These are phyloP conservation scores for Blastocystis hominis DNA, from an alignment of 352 stramenopile genomes.

Conservation along the genomic window DNA sequence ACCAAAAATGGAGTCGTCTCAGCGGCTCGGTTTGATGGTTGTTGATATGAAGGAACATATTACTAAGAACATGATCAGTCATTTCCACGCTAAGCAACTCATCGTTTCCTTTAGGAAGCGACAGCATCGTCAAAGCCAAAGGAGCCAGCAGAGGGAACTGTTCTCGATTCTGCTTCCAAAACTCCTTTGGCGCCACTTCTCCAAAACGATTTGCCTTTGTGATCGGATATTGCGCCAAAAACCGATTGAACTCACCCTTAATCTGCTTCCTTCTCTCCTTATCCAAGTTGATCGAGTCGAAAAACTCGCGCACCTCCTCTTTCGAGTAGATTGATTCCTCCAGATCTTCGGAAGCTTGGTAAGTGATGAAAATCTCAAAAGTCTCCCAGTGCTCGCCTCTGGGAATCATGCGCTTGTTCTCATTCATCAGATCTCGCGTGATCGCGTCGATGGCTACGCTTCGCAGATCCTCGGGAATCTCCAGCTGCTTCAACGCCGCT, in stretches of 20 bases:
- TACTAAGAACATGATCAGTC: background rate
- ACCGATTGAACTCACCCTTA: background rate
- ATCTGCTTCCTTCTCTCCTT: background rate
- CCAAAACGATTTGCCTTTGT: background rate
- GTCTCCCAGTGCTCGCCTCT: background rate
- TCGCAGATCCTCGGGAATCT: background rate
- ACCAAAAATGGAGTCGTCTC: background rate
- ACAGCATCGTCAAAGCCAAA: background rate
- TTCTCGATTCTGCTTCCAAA: background rate
- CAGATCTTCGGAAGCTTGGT: background rate
- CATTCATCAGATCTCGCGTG: background rate
- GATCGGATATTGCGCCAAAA: background rate
- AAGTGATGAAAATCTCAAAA: background rate
- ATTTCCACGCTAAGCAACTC: background rate
- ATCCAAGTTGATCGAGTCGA: background rate
- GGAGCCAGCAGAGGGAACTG: background rate
- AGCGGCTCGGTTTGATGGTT: background rate
- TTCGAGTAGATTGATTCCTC: background rate
- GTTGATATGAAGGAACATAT: background rate
- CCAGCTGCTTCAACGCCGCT: background rate
- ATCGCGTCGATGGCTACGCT: background rate
- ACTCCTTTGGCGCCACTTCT: background rate
- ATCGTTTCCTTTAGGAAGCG: background rate
- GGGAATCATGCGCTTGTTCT: background rate
- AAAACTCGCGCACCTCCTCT: background rate